These are phyloP conservation scores for Tylopilus sp. DNA, from an alignment of 768 basidiomycete species.

Conservation along the genomic window DNA sequence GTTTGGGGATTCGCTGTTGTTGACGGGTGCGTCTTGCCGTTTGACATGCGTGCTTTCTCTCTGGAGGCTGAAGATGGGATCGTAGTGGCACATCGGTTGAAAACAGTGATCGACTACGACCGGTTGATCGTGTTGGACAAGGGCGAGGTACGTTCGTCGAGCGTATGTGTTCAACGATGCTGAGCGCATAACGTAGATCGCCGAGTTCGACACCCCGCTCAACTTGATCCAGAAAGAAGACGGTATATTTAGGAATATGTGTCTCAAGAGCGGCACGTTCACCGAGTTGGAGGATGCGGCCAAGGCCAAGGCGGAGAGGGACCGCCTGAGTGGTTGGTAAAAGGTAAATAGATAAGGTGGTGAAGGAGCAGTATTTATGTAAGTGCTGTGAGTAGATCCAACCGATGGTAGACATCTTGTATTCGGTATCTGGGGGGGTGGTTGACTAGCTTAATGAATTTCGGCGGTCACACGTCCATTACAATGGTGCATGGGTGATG, in stretches of 20 bases:
- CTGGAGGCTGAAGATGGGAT: background rate
- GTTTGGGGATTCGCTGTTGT: slow-evolving; percentile 67
- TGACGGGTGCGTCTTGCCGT: slow-evolving; percentile 56
- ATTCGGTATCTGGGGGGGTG: no score
- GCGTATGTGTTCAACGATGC: background rate
- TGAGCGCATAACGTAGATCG: slow-evolving; percentile 33
- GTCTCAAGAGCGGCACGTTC: slow-evolving; percentile 65
- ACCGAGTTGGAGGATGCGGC: slow-evolving; percentile 57
- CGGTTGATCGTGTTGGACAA: slow-evolving; percentile 72
- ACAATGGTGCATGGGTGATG: no score
- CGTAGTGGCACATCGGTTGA: slow-evolving; percentile 63
- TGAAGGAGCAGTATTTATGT: no score
- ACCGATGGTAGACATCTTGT: no score
- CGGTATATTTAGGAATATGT: slow-evolving; percentile 69
- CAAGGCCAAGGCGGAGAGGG: slow-evolving; percentile 36
- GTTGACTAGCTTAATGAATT: no score
- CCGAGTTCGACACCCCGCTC: slow-evolving; percentile 70
- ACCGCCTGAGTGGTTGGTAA: background rate
- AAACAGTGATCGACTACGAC: slow-evolving; percentile 80
- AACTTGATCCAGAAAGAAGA: slow-evolving; percentile 60
- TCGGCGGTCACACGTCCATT: no score
- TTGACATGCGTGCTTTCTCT: no score
- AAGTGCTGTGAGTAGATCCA: no score
- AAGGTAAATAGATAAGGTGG: no score
- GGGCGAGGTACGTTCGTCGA: slow-evolving; percentile 20